Base-by-base conservation (phyloP, 257 asterid genomes). In the Salvia splendens region DNA sequence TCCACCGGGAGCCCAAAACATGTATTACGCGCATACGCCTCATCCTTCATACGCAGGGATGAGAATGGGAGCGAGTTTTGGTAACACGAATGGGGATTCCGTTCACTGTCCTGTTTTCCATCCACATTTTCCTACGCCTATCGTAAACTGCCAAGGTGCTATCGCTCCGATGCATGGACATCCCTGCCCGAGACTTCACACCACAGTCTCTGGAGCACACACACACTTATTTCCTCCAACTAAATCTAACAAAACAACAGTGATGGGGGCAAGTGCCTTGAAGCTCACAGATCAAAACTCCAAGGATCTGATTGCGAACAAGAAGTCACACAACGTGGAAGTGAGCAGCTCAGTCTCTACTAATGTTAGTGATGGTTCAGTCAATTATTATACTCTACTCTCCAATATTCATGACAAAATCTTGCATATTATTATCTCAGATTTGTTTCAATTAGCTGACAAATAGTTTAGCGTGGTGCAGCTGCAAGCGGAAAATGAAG, bases 1-100 rank as follows among this genome's bases (percentile, higher is more conserved):
- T 24, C 30, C 30, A 24, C 30, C 30, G 30, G 30, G 30, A 24
- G 30, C 30, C 2, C 30, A 24, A 24, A 24, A 24, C 30, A 24
- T 86, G 68, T 89, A 80, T 58, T 75, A 82, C 6, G 80, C 92
- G 47, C 87, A 81, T n/a, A 38, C 82, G 65, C 84, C 85, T 16
- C 87, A 86, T 75, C 82, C 67, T 64, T 68, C 92, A 52, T 71
- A 78, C 65, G 67, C 83, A 83, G 82, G 87, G 6, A 42, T 77
- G 42, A 85, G 95, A 51, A 66, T 87, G 83, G 86, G 79, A n/a
- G 30, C 30, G 30, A 1, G 30, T 24, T 24, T 24, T 24, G 30
- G 30, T 24, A 68, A 83, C 78, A 80, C 78, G 83, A 81, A 65
- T 35, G 79, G 81, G 58, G 80, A 83, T 78, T 46, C 87, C 47